Base-by-base conservation (phyloP, 208 protist genomes). In the Porcisia hertigi region DNA sequence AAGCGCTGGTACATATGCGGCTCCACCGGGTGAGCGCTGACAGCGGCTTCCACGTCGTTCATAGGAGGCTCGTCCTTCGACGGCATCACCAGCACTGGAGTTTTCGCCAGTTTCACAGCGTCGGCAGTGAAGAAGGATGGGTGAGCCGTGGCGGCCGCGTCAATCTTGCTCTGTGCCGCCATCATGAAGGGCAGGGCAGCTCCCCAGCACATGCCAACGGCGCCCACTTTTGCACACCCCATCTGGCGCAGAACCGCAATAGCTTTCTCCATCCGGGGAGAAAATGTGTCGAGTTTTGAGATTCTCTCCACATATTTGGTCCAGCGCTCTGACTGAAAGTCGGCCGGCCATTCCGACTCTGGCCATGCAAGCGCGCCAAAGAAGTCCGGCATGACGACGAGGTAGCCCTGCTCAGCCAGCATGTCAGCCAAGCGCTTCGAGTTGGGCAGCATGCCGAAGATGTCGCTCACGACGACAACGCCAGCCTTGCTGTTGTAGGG, bases 171-270 rank as follows among this genome's bases (percentile, higher is more conserved):
- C 6, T 82, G 74, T 23, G 25, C 77, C 5, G 76, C 72, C 14
- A 87, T 62, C 16, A 74, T 52, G 43, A 92, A 76, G 1, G 81
- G 30, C 45, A 89, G 54, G 36, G 36, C 14, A 8, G 80, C 71
- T 2, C 90, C 90, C 86, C 90, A 94, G 86, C 90, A 94, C 72
- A 90, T 80, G 39, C 87, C 90, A 2, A 91, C 60, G 2, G 75
- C 70, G 3, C 64, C 86, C 45, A 94, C 73, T 73, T 85, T 86
- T 52, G 43, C 64, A 52, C 79, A 83, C 41, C 87, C 89, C 57
- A 91, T 49, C 36, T 75, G 65, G n/a, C 74, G 74, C 60, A 91
- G 84, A 63, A 86, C 45, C 16, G 77, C 84, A 23, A 86, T 69
- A 11, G 77, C 88, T 30, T 71, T 75, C 8, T 78, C 62, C 54